A percentile compares a stretch with the other conserved stretches of the same genome.
Conservation (phyloP, 2,329 filamentous ascomycete species). For the Diaporthe eres region DNA sequence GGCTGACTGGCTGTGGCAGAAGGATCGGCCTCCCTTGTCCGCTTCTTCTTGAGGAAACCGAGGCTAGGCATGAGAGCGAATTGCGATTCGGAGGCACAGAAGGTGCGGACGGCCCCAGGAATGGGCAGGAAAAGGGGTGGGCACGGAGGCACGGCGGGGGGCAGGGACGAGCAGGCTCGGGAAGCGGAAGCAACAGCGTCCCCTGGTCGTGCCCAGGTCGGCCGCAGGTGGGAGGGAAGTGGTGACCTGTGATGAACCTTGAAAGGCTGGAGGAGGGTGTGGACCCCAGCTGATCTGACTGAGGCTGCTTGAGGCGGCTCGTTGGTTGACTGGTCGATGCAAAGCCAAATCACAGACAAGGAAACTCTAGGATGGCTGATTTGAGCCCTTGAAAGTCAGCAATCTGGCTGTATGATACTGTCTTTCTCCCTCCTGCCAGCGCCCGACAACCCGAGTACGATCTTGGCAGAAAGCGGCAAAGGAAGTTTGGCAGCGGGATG, state of each 20-base stretch:
- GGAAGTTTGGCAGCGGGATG: constrained; percentile 14
- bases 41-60: constrained; percentile 98
- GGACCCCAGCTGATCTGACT: constrained; percentile 21
- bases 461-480: constrained; percentile 18
- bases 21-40: constrained; percentile 89
- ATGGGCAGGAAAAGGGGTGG: constrained; percentile 39
- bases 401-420: constrained; percentile 19
- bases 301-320: constrained; percentile 36
- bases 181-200: constrained; percentile 37
- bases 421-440: constrained; percentile 31
- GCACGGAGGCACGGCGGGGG: constrained; percentile 37
- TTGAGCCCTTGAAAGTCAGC: constrained; percentile 27
- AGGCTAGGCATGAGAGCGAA: constrained; percentile 83
- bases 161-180: constrained; percentile 40
- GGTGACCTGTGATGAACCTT: constrained; percentile 31
- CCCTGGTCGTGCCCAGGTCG: constrained; percentile 36
- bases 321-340: constrained; percentile 34
- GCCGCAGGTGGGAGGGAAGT: constrained; percentile 31
- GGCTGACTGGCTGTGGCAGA: constrained; percentile 74
- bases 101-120: constrained; percentile 38
- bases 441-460: constrained; percentile 22
- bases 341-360: constrained; percentile 41
- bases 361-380: constrained; percentile 31
- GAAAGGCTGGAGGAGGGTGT: constrained; percentile 34
- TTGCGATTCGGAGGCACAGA: constrained; percentile 39